These are phyloP conservation scores for Populus hybrid DNA, from an alignment of 441 rosid genomes.

Conservation along the genomic window DNA sequence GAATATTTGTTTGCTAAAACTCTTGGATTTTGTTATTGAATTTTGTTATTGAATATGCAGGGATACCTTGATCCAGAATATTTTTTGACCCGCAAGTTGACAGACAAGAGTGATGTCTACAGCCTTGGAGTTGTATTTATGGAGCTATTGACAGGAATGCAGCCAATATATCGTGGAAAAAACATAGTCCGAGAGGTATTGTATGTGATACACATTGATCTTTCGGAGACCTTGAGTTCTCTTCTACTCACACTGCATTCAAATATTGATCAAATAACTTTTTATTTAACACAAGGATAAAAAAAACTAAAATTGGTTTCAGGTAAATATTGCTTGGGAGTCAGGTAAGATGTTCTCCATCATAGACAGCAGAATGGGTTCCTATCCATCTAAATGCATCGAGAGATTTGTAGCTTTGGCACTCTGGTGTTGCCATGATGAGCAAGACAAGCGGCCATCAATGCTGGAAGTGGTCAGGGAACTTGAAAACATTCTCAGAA, in stretches of 20 bases:
- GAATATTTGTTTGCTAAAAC: not conserved
- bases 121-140: slow-evolving; percentile 91
- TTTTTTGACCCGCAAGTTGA: slow-evolving; percentile 77
- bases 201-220: not conserved
- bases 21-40: not conserved
- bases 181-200: slow-evolving; percentile 86
- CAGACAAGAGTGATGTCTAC: slow-evolving; percentile 92
- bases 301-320: not conserved
- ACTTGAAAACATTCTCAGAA: slow-evolving; percentile 55
- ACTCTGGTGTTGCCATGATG: slow-evolving; percentile 59
- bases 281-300: not conserved
- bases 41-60: slow-evolving; percentile 32
- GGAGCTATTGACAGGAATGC: slow-evolving; percentile 89
- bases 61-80: slow-evolving; percentile 98
- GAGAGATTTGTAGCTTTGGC: slow-evolving; percentile 59
- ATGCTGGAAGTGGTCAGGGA: slow-evolving; percentile 71
- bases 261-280: not conserved
- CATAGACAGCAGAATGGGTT: slow-evolving; percentile 77
- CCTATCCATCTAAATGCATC: slow-evolving; percentile 62
- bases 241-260: not conserved
- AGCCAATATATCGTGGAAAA: slow-evolving; percentile 80
- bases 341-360: slow-evolving; percentile 54
- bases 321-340: slow-evolving; percentile 59
- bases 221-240: not conserved
- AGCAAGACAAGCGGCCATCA: slow-evolving; percentile 64